These are phyloP conservation scores for Exophiala viscosa DNA, from an alignment of 2,329 filamentous ascomycete genomes.

Conservation along the genomic window DNA sequence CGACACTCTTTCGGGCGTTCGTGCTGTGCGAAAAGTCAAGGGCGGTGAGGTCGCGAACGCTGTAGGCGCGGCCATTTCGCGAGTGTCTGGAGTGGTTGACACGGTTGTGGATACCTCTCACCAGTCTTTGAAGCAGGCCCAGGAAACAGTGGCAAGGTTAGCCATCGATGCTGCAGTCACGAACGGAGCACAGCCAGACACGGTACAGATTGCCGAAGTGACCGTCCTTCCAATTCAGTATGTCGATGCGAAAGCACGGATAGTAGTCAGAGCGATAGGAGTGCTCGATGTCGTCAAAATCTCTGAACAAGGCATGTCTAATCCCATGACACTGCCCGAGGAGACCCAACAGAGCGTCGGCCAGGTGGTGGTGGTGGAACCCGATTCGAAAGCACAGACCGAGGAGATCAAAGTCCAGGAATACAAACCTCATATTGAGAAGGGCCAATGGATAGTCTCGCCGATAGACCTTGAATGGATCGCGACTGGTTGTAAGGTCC, in stretches of 20 bases:
- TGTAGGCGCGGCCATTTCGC: constrained; percentile 60
- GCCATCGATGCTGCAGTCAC: constrained; percentile 36
- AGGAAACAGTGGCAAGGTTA: constrained; percentile 1
- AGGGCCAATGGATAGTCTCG: constrained; percentile 41
- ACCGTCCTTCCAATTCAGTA: constrained; percentile 38
- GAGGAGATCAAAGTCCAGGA: constrained; percentile 27
- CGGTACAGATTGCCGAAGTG: constrained; percentile 38
- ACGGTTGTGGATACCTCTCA: constrained; percentile 11
- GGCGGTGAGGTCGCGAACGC: constrained; percentile 62
- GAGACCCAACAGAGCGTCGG: background rate
- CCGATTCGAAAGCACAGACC: background rate
- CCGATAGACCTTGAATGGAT: constrained; percentile 46
- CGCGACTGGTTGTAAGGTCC: constrained; percentile 46
- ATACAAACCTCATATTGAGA: constrained; percentile 26
- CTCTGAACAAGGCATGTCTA: constrained; percentile 1
- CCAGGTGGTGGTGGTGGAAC: constrained; percentile 29
- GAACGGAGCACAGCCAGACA: constrained; percentile 30
- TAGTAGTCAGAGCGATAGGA: constrained; percentile 34
- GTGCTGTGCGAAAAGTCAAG: constrained; percentile 53
- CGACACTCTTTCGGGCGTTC: constrained; percentile 50
- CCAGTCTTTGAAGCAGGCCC: constrained; percentile 11
- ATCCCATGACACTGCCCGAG: background rate
- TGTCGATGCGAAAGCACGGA: constrained; percentile 32
- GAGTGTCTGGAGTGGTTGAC: constrained; percentile 43
- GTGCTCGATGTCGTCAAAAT: constrained; percentile 27